Base-by-base conservation (phyloP, 208 protist genomes). In the Leishmania gerbilli region DNA sequence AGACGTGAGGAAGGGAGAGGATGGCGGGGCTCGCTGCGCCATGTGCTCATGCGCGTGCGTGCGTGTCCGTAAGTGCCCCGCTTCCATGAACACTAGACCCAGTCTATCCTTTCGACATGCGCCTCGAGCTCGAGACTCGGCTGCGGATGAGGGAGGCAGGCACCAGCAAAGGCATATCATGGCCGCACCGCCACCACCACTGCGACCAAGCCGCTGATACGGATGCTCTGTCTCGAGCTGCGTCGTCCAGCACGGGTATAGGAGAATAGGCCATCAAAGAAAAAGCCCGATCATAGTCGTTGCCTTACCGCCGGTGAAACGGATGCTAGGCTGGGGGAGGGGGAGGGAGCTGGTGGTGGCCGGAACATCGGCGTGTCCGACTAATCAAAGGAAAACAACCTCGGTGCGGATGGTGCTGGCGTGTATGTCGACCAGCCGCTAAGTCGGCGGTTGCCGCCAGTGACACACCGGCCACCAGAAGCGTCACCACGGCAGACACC, bases 221-320 rank as follows among this genome's bases (percentile, higher is more conserved):
- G 8, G 21, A 53, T 15, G 69, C 42, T 47, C 24, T 53, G 2
- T 5, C 47, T 37, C 42, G 47, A 76, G 17, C 60, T 67, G 55
- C 34, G 51, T 77, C 21, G 27, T 17, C 24, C 8, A 58, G 45
- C 40, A 65, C 45, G 55, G 58, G 13, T 4, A n/a, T 75, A 64
- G 69, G 34, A 69, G 31, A 80, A 65, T 9, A 47, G 49, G 51
- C 45, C 34, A 81, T 24, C 64, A 7, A 76, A 71, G 65, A 71
- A 47, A n/a, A n/a, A 6, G 40, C 4, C 3, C 58, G 58, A 37
- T 31, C 9, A 31, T 68, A 40, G 62, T 3, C 13, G 62, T 6
- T 37, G 31, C 31, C 2, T 40, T 17, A 40, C 15, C 15, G 62
- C 4, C 9, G 31, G 31, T 1, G 4, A 62, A 62, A 31, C 51